Evolutionary conservation across 1,139 yeast species (phyloP).

Genomic region (Taphrina communis): DNA sequence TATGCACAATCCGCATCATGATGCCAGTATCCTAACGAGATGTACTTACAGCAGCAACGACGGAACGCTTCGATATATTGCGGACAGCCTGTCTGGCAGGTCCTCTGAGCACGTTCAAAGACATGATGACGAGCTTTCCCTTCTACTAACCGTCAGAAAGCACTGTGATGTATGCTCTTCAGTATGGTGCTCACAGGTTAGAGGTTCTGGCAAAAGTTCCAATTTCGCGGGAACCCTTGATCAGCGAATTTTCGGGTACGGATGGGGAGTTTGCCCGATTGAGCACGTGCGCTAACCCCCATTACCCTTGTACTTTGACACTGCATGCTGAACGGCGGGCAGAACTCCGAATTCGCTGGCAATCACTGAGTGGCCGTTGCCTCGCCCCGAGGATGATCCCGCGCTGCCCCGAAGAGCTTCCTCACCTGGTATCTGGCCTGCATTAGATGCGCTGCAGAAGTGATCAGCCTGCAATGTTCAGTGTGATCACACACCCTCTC

Average conservation of each 20-base stretch:
- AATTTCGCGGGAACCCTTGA: conserved; percentile 28
- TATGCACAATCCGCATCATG: conserved; percentile 16
- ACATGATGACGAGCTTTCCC: conserved; percentile 17
- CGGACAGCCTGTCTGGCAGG: conserved; percentile 38
- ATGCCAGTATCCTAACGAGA: not conserved
- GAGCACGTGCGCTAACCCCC: not conserved
- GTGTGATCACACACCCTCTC: too few species aligned
- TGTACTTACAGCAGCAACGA: conserved; percentile 40
- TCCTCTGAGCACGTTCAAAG: conserved; percentile 40
- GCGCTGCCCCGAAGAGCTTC: not conserved
- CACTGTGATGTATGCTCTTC: conserved; percentile 23
- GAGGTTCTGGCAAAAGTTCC: conserved; percentile 28
- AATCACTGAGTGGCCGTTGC: not conserved
- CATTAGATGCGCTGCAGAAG: not conserved
- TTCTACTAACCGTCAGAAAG: conserved; percentile 7
- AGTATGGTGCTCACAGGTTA: conserved; percentile 14
- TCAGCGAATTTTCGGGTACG: conserved; percentile 22
- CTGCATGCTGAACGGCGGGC: not conserved
- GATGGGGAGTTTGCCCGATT: conserved; percentile 1
- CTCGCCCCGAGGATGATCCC: conserved; percentile 4
- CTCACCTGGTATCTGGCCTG: not conserved
- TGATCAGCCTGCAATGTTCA: not conserved
- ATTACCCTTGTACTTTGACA: not conserved
- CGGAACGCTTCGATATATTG: conserved; percentile 33
- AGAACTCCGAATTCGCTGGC: conserved; percentile 4